Conservation (phyloP, 2,329 filamentous ascomycete genomes). For the Fusarium devonianum region DNA sequence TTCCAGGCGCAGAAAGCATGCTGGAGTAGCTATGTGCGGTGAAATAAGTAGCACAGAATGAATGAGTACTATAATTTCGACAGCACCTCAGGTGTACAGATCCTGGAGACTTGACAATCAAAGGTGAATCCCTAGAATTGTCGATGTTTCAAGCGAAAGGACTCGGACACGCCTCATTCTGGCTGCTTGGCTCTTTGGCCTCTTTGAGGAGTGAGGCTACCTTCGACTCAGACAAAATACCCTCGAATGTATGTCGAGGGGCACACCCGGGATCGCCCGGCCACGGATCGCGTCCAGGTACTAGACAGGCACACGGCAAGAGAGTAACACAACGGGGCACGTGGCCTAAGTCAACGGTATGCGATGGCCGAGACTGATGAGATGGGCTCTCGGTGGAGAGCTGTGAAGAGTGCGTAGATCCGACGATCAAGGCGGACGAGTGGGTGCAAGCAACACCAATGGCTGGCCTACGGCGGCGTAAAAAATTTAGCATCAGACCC, state of each 20-base stretch:
- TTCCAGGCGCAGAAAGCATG: no score
- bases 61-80: no score
- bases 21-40: no score
- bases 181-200: no score
- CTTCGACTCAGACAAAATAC: not conserved
- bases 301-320: not conserved
- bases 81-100: no score
- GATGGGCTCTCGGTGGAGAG: constrained; percentile 14
- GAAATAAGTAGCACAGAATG: no score
- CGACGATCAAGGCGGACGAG: constrained; percentile 6
- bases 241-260: no score
- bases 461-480: constrained; percentile 33
- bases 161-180: no score
- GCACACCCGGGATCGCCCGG: constrained; percentile 28
- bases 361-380: constrained; percentile 14
- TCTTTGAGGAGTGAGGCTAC: no score
- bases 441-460: constrained; percentile 17
- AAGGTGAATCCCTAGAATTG: no score
- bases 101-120: no score
- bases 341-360: constrained; percentile 21
- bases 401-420: constrained; percentile 16
- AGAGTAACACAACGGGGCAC: constrained; percentile 17
- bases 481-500: constrained; percentile 24
- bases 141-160: no score
- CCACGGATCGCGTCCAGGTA: not conserved